Conservation (phyloP, 768 basidiomycete genomes). For the Hypholoma sublateritium region DNA sequence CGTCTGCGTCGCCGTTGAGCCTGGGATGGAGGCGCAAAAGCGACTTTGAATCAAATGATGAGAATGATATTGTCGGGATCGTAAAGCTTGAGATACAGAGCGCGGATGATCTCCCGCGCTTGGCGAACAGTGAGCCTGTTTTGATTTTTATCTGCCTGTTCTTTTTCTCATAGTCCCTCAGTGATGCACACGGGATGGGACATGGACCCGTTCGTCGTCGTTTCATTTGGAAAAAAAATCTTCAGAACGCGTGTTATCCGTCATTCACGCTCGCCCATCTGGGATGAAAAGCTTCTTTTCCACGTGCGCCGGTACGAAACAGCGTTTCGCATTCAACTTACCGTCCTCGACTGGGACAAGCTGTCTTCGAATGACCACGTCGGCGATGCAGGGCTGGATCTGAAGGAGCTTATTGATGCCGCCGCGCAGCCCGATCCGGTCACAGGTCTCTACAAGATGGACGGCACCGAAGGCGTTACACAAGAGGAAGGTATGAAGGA, state of each 20-base stretch:
- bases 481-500: conserved; percentile 74
- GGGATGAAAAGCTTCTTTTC: conserved; percentile 96
- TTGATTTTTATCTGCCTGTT: not conserved
- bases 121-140: conserved; percentile 86
- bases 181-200: conserved; percentile 90
- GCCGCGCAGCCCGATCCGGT: conserved; percentile 65
- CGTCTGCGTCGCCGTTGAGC: not conserved
- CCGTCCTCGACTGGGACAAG: conserved; percentile 97
- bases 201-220: conserved; percentile 97
- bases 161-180: conserved; percentile 22
- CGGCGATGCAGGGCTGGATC: conserved; percentile 72
- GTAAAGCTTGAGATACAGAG: conserved; percentile 91
- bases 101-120: conserved; percentile 80
- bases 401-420: conserved; percentile 65
- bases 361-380: conserved; percentile 86
- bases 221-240: conserved; percentile 96
- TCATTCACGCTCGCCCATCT: conserved; percentile 79
- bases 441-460: conserved; percentile 49
- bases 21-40: conserved; percentile 24
- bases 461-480: conserved; percentile 56
- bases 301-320: conserved; percentile 90
- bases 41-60: conserved; percentile 48
- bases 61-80: conserved; percentile 88
- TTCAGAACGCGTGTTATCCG: conserved; percentile 90
- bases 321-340: conserved; percentile 73